Conservation (phyloP, 495 filamentous ascomycete species). For the Hypomontagnella monticulosa region DNA sequence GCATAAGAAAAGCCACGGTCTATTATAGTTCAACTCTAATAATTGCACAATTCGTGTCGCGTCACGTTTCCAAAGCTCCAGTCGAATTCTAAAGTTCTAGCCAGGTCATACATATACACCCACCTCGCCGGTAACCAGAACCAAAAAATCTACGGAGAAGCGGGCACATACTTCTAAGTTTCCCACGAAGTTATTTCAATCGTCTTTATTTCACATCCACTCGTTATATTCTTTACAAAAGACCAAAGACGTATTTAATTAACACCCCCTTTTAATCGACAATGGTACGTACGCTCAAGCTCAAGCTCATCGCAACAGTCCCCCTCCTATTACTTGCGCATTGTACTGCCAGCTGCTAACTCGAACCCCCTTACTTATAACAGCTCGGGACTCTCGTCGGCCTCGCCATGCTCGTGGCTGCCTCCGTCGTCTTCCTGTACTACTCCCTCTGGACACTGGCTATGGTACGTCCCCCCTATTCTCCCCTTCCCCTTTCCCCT, state of each 20-base stretch:
- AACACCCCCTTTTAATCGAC: constrained; percentile 34
- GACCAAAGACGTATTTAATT: too few relatives aligned
- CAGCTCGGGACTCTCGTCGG: constrained; percentile 98
- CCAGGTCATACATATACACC: constrained; percentile 30
- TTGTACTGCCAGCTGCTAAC: constrained; percentile 29
- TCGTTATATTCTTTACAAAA: too few relatives aligned
- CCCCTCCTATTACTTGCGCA: background rate
- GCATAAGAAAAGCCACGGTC: background rate
- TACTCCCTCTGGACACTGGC: constrained; percentile 98
- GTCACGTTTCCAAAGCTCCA: constrained; percentile 18
- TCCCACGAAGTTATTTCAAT: too few relatives aligned
- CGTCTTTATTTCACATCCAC: too few relatives aligned
- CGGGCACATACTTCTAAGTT: background rate
- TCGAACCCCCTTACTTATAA: constrained; percentile 58
- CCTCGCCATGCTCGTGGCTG: constrained; percentile 96
- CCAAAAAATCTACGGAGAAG: background rate
- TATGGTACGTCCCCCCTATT: constrained; percentile 70
- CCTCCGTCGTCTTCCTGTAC: constrained; percentile 96
- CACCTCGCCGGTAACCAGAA: constrained; percentile 10
- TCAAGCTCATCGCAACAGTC: background rate
- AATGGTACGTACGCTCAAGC: constrained; percentile 51
- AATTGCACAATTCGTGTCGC: constrained; percentile 28
- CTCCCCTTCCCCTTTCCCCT: constrained; percentile 18
- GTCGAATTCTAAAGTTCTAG: constrained; percentile 4
- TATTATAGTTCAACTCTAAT: background rate